A percentile compares a stretch with the other conserved stretches of the same genome.
Evolutionary conservation across 225 moss, liverwort and hornwort species (phyloP).

Genomic region (Marchantia polymorpha): DNA sequence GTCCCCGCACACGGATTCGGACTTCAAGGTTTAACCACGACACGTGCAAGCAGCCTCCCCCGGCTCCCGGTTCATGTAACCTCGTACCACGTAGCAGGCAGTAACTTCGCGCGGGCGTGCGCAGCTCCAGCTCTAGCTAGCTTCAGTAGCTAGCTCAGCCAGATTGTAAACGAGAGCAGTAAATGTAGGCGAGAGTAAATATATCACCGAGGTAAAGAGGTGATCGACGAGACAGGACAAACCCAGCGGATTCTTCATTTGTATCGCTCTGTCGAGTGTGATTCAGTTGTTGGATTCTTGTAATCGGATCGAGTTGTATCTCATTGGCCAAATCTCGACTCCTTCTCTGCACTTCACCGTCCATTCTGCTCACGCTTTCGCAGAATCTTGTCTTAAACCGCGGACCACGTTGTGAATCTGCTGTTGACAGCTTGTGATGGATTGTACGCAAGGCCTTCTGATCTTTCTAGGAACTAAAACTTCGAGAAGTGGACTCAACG

Average conservation of each 20-base stretch:
- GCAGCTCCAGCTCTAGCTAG: not conserved
- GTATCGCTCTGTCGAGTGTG: not conserved
- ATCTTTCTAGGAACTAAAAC: too few species aligned
- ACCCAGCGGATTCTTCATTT: not conserved
- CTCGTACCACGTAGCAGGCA: not conserved
- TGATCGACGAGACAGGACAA: too few species aligned
- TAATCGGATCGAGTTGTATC: not conserved
- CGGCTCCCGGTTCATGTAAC: not conserved
- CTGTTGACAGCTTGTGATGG: too few species aligned
- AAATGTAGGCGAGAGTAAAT: not conserved
- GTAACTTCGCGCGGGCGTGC: not conserved
- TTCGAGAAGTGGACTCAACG: too few species aligned
- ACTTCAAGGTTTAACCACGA: not conserved
- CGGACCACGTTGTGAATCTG: too few species aligned
- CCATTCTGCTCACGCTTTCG: too few species aligned
- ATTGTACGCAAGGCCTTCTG: too few species aligned
- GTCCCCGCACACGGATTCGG: not conserved
- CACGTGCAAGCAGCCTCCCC: not conserved
- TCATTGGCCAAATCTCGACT: too few species aligned
- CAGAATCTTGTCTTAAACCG: too few species aligned
- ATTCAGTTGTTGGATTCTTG: not conserved
- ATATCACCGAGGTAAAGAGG: not conserved
- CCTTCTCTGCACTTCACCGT: too few species aligned
- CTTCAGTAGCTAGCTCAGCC: too few species aligned
- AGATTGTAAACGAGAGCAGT: slow-evolving; percentile 15